These are phyloP conservation scores for Uromyces viciae-fabae DNA, from an alignment of 1,284 basidiomycete species.

Conservation along the genomic window DNA sequence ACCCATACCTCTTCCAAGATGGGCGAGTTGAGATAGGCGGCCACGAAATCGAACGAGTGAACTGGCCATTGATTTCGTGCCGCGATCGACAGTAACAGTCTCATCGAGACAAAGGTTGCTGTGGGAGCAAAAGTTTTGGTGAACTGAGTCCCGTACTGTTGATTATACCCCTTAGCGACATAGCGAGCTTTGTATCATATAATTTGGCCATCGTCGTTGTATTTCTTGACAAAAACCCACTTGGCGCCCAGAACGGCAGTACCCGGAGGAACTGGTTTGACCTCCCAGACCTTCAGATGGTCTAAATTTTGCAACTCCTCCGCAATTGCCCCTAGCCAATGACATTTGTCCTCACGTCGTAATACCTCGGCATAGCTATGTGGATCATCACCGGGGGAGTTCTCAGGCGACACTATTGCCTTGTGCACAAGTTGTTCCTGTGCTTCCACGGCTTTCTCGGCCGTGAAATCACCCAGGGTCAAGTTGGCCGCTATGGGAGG, in stretches of 20 bases:
- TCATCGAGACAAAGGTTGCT: not conserved
- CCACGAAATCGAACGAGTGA: not conserved
- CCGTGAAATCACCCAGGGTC: not conserved
- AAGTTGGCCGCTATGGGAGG: not conserved
- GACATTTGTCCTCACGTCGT: too few relatives aligned
- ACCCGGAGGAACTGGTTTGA: not conserved
- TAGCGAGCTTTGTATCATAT: not conserved
- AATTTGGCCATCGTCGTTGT: not conserved
- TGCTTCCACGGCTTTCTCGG: not conserved
- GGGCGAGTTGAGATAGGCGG: not conserved
- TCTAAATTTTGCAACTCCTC: constrained; percentile 10
- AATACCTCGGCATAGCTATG: not conserved
- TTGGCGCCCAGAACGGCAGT: not conserved
- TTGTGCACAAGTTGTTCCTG: not conserved
- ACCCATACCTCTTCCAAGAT: not conserved
- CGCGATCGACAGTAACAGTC: constrained; percentile 7
- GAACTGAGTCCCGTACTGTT: not conserved
- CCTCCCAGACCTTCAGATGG: constrained; percentile 8
- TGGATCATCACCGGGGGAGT: not conserved
- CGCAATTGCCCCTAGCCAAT: not conserved
- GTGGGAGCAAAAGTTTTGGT: constrained; percentile 24
- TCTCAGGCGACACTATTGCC: too few relatives aligned
- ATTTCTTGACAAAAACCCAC: constrained; percentile 9
- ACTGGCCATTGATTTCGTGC: not conserved
- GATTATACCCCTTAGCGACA: constrained; percentile 7